Conservation (phyloP, 2,329 filamentous ascomycete species). For the Fusarium sp. region DNA sequence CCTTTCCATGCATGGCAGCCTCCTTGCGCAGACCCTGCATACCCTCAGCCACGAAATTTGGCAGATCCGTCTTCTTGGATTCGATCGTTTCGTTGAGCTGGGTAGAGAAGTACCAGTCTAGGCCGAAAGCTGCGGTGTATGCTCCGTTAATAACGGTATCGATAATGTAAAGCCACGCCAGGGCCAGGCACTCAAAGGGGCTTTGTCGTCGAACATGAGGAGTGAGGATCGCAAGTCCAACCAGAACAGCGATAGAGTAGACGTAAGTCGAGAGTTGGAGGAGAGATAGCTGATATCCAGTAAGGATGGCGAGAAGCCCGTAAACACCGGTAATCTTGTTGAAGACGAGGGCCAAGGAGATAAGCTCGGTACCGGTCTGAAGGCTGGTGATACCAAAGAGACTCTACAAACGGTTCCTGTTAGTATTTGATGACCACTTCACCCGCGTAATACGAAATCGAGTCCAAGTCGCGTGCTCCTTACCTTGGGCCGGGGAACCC, state of each 20-base stretch:
- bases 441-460: conserved; percentile 5
- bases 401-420: conserved; percentile 63
- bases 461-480: conserved; percentile 33
- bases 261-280: conserved; percentile 93
- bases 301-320: conserved; percentile 87
- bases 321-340: conserved; percentile 95
- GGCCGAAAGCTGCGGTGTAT: conserved; percentile 84
- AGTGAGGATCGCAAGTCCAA: conserved; percentile 75
- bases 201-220: conserved; percentile 83
- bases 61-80: conserved; percentile 39
- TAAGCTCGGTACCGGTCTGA: conserved; percentile 86
- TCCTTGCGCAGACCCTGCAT: conserved; percentile 52
- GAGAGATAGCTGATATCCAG: conserved; percentile 83
- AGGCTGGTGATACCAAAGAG: conserved; percentile 90
- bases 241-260: conserved; percentile 81
- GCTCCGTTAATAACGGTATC: conserved; percentile 85
- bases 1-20: conserved; percentile 51
- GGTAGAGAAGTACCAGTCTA: conserved; percentile 84
- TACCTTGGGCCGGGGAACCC: conserved; percentile 57
- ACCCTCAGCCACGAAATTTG: conserved; percentile 50
- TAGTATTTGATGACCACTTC: conserved; percentile 23
- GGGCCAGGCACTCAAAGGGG: conserved; percentile 81
- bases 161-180: conserved; percentile 87
- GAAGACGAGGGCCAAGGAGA: conserved; percentile 84
- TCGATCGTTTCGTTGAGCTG: conserved; percentile 59